Conservation (phyloP, 192 early-diverging fungal species). For the Allomyces macrogynus region DNA sequence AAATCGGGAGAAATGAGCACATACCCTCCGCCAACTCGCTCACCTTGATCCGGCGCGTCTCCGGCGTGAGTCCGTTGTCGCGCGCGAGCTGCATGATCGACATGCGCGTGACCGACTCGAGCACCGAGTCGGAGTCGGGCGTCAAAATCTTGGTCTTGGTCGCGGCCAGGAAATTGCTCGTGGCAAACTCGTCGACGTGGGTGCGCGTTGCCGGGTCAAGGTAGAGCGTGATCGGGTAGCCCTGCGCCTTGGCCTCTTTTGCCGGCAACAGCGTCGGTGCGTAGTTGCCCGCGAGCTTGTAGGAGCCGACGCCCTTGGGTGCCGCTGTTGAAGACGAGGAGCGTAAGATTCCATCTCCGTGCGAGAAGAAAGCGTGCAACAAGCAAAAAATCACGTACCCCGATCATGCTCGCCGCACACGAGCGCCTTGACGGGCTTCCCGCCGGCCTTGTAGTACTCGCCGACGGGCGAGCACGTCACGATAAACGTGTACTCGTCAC, state of each 20-base stretch:
- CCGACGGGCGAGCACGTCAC: constrained; percentile 51
- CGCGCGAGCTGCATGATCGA: constrained; percentile 36
- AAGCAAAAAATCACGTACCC: constrained; percentile 12
- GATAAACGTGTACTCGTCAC: constrained; percentile 36
- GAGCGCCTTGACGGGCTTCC: constrained; percentile 38
- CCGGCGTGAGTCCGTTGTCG: constrained; percentile 39
- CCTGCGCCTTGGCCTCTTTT: constrained; percentile 33
- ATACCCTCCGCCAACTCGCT: constrained; percentile 27
- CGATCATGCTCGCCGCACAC: constrained; percentile 48
- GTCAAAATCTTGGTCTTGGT: constrained; percentile 40
- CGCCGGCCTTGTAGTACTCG: constrained; percentile 32
- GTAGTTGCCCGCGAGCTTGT: constrained; percentile 59
- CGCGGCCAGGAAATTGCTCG: constrained; percentile 55
- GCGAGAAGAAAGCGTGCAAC: not conserved
- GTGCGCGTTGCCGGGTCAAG: constrained; percentile 40
- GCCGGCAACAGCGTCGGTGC: constrained; percentile 39
- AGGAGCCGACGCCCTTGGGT: constrained; percentile 30
- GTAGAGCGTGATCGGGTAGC: constrained; percentile 49
- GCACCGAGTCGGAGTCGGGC: constrained; percentile 33
- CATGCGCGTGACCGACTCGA: constrained; percentile 48
- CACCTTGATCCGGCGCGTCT: constrained; percentile 28
- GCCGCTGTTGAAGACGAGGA: constrained; percentile 12
- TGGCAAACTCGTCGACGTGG: constrained; percentile 55
- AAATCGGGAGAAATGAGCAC: no score
- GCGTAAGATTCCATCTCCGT: no score